Evolutionary conservation across 2,329 filamentous ascomycete species (phyloP), one percentile per base, ranked within the genome.

Genomic region (Pseudogymnoascus verrucosus): DNA sequence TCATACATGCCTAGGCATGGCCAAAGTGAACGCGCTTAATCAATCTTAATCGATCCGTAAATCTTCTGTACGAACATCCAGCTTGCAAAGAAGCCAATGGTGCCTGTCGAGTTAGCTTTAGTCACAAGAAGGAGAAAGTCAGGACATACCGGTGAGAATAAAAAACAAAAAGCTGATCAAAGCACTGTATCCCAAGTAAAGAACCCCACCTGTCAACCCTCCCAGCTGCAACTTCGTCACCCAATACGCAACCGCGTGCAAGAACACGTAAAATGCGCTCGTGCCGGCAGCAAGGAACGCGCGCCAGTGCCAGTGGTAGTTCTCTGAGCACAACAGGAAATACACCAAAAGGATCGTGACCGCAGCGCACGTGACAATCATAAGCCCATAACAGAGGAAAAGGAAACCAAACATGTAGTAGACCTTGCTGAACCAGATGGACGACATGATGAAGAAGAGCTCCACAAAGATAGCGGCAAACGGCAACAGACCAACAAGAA

Each of bases 361-460:
- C 0, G 93, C 89, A 0, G 93, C 93, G 65, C 89, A 92, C 1
- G 95, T 98, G 70, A 96, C 89, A 70, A 98, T 91, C 92, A 99
- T 97, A 60, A 99, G 84, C 10, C 90, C 93, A 73, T 96, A 99
- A 82, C 93, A 97, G 64, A 99, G 84, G 82, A 99, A 99, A 37
- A 99, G 80, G 82, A 99, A 99, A 21, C 95, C 95, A 72, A 99
- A 99, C 95, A 99, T 99, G 83, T 99, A 99, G 82, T 99, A 99
- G 69, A 99, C 95, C 77, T 95, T 91, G 80, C 89, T 93, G 77
- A 96, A 96, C 95, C 95, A 99, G 74, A 99, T 93, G 26, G 91
- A 96, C 78, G 89, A 96, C 91, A 99, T 96, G 80, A 99, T 97
- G 78, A 98, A 98, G 82, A 96, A 98, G 2, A 99, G 86, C 78